phyloP scores from a whole-genome alignment of 306 rosid genomes.

The Senna tora region DNA sequence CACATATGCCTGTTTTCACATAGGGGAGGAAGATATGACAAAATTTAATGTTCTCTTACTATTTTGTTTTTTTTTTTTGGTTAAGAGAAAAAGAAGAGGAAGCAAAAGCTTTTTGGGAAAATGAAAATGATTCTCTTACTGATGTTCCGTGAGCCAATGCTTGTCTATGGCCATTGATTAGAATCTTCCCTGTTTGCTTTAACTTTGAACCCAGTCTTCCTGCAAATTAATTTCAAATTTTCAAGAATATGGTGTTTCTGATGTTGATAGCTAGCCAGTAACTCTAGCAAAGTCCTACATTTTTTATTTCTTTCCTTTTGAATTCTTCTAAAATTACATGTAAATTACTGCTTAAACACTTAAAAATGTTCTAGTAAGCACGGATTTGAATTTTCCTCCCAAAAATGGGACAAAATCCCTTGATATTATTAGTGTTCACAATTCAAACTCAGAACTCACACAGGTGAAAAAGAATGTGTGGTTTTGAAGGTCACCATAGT shows the following conservation, averaged over 20 bases:
- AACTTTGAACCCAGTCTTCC: slow-evolving; percentile 57
- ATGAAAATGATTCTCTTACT: slow-evolving; percentile 38
- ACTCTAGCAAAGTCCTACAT: not conserved
- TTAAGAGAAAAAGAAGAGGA: no score
- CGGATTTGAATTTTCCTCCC: not conserved
- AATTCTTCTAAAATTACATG: not conserved
- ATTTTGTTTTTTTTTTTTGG: no score
- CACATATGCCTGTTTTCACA: slow-evolving; percentile 49
- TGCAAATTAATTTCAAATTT: slow-evolving; percentile 36
- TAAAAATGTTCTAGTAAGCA: not conserved
- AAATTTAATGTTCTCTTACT: no score
- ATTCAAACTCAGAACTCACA: not conserved
- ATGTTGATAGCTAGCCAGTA: slow-evolving; percentile 1
- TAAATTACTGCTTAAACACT: not conserved
- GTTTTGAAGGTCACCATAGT: slow-evolving; percentile 18
- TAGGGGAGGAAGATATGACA: not conserved
- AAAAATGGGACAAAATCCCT: slow-evolving; percentile 4
- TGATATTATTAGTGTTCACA: slow-evolving; percentile 10
- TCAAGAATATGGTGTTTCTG: not conserved
- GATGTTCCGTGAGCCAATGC: slow-evolving; percentile 68
- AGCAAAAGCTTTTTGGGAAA: not conserved
- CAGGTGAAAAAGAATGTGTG: slow-evolving; percentile 4
- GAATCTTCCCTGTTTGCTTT: slow-evolving; percentile 54
- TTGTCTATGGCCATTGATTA: slow-evolving; percentile 61
- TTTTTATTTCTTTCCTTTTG: not conserved